Base-by-base conservation (phyloP, 208 protist species). In the Leishmania braziliensis region DNA sequence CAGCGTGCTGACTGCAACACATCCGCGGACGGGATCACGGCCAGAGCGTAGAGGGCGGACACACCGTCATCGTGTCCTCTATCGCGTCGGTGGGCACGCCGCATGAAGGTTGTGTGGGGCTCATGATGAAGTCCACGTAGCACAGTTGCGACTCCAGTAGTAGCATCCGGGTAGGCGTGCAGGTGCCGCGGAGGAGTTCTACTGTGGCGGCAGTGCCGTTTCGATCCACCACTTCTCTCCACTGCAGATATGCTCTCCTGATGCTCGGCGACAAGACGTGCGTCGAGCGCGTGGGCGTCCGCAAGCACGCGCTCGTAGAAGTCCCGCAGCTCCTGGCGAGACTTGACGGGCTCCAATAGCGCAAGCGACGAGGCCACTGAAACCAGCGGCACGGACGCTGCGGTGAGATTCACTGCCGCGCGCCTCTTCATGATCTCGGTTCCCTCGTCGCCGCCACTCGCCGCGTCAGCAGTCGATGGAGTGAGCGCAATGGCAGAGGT, bases 241-340 rank as follows among this genome's bases (percentile, higher is more conserved):
- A 78, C 18, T 29, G 75, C 54, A 56, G 29, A 26, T 18, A 48
- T 53, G 23, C 62, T 43, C 74, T 48, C 12, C 69, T 63, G 72
- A 48, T 82, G 78, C 78, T 82, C 83, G 33, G 33, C 78, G 46
- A 51, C 65, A 16, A 79, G 84, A 14, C 10, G 75, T 39, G 23
- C 29, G 20, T 80, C 80, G 23, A 81, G 79, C 58, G 33, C 77
- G 56, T 46, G 82, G 18, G 48, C 73, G n/a, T 65, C 77, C 36
- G 51, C 70, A 36, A 76, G 74, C 12, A 74, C 70, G 16, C 36
- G 50, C 66, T n/a, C 48, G 74, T 84, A 85, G 66, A 80, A 78
- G 54, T 50, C 26, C 65, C 66, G 83, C 80, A 84, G 80, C 50
- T 80, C 80, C 53, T 29, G 81, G 43, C 82, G 82, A 16, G 63